Percentiles rank a stretch among this genome's conserved stretches.
phyloP scores from a whole-genome alignment of 352 stramenopile genomes.

The Phytophthora citrophthora region DNA sequence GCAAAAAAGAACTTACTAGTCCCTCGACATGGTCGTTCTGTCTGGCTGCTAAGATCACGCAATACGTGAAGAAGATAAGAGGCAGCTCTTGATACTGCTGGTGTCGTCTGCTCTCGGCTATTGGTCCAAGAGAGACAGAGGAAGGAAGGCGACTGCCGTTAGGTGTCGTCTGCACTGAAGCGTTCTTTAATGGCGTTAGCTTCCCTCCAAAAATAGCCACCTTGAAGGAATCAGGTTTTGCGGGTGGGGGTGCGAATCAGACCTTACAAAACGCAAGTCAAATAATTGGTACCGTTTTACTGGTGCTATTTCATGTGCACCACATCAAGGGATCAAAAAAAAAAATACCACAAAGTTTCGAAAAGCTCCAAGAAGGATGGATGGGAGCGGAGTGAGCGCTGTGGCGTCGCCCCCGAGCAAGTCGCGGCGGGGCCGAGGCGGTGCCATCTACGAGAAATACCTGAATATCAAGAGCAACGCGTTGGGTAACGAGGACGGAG shows the following conservation, averaged over 20 bases:
- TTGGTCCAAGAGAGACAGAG: conserved; percentile 4
- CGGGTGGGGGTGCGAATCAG: conserved; percentile 27
- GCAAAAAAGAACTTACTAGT: conserved; percentile 63
- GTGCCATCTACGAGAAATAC: conserved; percentile 53
- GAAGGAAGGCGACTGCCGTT: conserved; percentile 20
- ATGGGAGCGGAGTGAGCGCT: conserved; percentile 26
- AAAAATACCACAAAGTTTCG: conserved; percentile 2
- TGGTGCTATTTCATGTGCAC: conserved; percentile 8
- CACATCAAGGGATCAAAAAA: conserved; percentile 9
- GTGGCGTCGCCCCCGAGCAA: conserved; percentile 20
- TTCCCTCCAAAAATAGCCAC: conserved; percentile 34
- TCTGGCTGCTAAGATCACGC: conserved; percentile 14
- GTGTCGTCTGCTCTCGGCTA: conserved; percentile 15
- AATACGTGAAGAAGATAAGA: conserved; percentile 8
- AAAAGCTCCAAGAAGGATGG: conserved; percentile 28
- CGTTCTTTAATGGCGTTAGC: conserved; percentile 7
- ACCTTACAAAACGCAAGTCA: conserved; percentile 23
- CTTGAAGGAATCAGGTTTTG: conserved; percentile 32
- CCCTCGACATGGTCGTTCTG: conserved; percentile 67
- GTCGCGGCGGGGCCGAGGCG: conserved; percentile 23
- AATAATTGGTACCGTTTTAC: not conserved
- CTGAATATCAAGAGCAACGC: conserved; percentile 56
- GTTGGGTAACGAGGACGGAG: conserved; percentile 8
- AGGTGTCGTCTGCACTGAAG: conserved; percentile 7
- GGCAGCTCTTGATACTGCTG: conserved; percentile 7